Conservation (phyloP, 805 yeast species). For the Candida berthetii region DNA sequence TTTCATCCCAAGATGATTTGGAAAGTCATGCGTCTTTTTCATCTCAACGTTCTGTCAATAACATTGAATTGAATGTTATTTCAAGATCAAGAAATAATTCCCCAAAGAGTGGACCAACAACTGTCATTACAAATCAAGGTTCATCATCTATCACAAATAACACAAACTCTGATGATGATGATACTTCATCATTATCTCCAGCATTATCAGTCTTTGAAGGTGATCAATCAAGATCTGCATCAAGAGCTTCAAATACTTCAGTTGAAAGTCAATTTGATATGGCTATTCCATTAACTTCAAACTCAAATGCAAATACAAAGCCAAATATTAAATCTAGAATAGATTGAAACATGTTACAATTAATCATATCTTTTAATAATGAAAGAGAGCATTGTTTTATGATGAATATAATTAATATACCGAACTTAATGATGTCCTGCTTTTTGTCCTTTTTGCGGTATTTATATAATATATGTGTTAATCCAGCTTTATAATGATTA, state of each 20-base stretch:
- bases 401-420: background rate
- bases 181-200: conserved; percentile 5
- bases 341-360: conserved; percentile 2
- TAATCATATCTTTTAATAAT: background rate
- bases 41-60: conserved; percentile 11
- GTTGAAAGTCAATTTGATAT: conserved; percentile 15
- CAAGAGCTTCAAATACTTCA: conserved; percentile 29
- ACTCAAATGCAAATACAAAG: background rate
- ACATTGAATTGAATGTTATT: conserved; percentile 20
- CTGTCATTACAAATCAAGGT: background rate
- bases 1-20: conserved; percentile 19
- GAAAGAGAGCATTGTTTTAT: background rate
- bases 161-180: conserved; percentile 4
- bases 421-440: background rate
- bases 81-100: conserved; percentile 8
- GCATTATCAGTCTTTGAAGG: conserved; percentile 24
- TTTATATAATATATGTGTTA: no score
- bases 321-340: conserved; percentile 1
- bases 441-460: background rate
- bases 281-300: background rate
- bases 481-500: background rate
- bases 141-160: background rate
- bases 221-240: conserved; percentile 18
- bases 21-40: conserved; percentile 23
- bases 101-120: background rate